These are phyloP conservation scores for Cydonia oblonga DNA, from an alignment of 331 rosid genomes.

Conservation along the genomic window DNA sequence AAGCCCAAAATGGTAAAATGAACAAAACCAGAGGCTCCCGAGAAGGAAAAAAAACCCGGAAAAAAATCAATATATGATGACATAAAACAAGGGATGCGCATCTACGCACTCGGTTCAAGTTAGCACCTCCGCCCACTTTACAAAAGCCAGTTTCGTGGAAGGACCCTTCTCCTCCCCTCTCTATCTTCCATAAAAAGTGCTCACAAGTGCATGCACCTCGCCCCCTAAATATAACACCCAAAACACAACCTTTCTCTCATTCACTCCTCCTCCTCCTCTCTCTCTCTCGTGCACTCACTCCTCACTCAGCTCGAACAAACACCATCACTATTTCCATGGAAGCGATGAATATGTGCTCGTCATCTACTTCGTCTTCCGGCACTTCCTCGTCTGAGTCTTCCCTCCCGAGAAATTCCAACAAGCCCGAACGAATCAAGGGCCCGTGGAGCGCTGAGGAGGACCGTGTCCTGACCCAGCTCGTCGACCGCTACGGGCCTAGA, in stretches of 20 bases:
- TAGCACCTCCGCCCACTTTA: constrained; percentile 45
- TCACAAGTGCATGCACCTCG: constrained; percentile 21
- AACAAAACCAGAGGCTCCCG: background rate
- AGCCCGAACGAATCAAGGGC: constrained; percentile 62
- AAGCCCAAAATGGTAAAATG: constrained; percentile 25
- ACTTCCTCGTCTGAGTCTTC: constrained; percentile 65
- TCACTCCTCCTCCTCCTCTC: background rate
- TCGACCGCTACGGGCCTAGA: constrained; percentile 56
- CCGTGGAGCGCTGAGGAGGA: constrained; percentile 98
- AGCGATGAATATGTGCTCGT: constrained; percentile 29
- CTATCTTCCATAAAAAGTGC: background rate
- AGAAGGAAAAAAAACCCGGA: background rate
- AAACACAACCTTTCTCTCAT: background rate
- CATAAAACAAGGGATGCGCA: background rate
- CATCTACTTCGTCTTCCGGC: constrained; percentile 46
- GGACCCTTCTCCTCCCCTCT: background rate
- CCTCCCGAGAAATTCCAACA: constrained; percentile 6
- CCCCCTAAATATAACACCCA: constrained; percentile 3
- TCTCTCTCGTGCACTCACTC: background rate
- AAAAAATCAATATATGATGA: background rate
- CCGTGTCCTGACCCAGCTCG: constrained; percentile 59
- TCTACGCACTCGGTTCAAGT: constrained; percentile 9
- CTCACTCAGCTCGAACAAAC: background rate
- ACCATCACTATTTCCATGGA: constrained; percentile 20
- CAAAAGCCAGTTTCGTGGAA: constrained; percentile 69